Conservation (phyloP, 2,329 filamentous ascomycete genomes). For the Fusarium nematophilum region DNA sequence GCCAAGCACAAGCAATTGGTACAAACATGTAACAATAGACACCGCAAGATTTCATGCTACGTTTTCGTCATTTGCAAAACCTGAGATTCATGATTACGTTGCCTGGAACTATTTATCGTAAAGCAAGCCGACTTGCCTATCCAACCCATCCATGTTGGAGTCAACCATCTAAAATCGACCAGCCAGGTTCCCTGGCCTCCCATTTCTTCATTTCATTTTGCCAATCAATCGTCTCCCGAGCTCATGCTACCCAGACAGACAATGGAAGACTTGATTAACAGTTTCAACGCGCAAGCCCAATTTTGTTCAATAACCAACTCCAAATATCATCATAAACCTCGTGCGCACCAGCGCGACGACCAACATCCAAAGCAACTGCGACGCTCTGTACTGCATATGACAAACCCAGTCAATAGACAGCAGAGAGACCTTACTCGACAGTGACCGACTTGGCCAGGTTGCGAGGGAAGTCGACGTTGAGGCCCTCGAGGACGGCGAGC, state of each 20-base stretch:
- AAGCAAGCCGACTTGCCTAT: constrained; percentile 30
- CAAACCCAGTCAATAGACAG: constrained; percentile 27
- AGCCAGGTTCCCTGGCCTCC: constrained; percentile 38
- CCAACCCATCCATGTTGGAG: constrained; percentile 26
- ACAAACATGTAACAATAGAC: constrained; percentile 21
- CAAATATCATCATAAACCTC: constrained; percentile 43
- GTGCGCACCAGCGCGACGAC: constrained; percentile 33
- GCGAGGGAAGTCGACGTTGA: constrained; percentile 98
- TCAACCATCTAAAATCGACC: constrained; percentile 40
- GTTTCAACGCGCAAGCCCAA: constrained; percentile 38
- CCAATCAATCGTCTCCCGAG: constrained; percentile 27
- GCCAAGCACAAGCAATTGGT: neutral
- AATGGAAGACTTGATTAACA: constrained; percentile 37
- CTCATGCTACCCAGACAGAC: constrained; percentile 40
- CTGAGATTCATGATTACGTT: constrained; percentile 38
- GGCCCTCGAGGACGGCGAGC: constrained; percentile 93
- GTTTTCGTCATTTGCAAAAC: constrained; percentile 15
- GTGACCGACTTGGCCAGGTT: constrained; percentile 99
- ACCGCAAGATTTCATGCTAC: neutral
- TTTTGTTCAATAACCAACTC: constrained; percentile 46
- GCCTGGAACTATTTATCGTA: constrained; percentile 33
- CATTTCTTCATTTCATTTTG: constrained; percentile 37
- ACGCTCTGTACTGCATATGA: constrained; percentile 37
- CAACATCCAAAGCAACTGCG: constrained; percentile 20
- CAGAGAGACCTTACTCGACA: constrained; percentile 78